Evolutionary conservation across 495 filamentous ascomycete species (phyloP).

Genomic region (Friedmanniomyces endolithicus): DNA sequence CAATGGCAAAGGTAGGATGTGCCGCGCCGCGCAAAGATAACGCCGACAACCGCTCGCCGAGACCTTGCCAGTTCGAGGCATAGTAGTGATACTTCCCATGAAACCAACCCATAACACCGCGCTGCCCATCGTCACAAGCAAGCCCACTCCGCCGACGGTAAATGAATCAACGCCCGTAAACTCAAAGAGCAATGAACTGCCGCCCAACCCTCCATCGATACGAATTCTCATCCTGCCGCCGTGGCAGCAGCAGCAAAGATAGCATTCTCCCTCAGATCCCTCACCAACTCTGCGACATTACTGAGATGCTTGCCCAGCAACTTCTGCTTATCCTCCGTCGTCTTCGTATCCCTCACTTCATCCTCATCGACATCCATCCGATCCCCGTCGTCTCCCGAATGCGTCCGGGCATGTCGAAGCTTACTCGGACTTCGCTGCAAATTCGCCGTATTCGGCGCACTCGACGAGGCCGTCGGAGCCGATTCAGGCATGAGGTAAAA

Average conservation of each 20-base stretch:
- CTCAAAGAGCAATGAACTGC: neutral
- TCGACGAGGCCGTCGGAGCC: conserved; percentile 36
- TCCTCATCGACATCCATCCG: conserved; percentile 25
- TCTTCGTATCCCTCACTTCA: conserved; percentile 41
- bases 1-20: no score
- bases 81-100: no score
- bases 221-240: neutral
- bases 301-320: conserved; percentile 68
- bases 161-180: no score
- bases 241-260: conserved; percentile 39
- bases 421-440: conserved; percentile 64
- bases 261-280: conserved; percentile 73
- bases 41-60: no score
- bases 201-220: neutral
- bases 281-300: conserved; percentile 84
- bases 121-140: no score
- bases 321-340: conserved; percentile 78
- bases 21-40: no score
- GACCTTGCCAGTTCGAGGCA: no score
- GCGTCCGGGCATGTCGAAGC: conserved; percentile 34
- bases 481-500: conserved; percentile 96
- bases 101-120: no score
- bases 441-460: conserved; percentile 28
- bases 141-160: no score
- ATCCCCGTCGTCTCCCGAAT: conserved; percentile 26